Conservation (phyloP, 176 grass and related monocot species). For the Ensete glaucum region DNA sequence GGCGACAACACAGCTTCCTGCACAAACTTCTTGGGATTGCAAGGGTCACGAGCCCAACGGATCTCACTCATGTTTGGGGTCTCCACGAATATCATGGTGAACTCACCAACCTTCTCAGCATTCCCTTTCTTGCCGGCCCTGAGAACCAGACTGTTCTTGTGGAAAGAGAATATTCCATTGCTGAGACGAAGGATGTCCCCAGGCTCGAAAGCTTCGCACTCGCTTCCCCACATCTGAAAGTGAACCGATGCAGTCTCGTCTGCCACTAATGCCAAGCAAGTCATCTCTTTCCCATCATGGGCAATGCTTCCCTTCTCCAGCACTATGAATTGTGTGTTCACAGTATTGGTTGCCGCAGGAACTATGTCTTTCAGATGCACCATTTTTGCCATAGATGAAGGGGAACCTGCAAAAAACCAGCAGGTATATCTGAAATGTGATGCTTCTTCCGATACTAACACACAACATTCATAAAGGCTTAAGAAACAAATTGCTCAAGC, state of each 20-base stretch:
- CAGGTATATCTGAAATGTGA: not conserved
- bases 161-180: constrained; percentile 69
- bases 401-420: constrained; percentile 5
- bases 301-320: constrained; percentile 36
- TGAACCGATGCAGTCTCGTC: constrained; percentile 60
- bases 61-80: constrained; percentile 90
- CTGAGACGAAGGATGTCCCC: constrained; percentile 64
- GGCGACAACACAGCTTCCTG: constrained; percentile 46
- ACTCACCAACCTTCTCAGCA: constrained; percentile 52
- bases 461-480: too few relatives aligned
- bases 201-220: constrained; percentile 58
- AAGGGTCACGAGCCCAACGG: constrained; percentile 29
- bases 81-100: constrained; percentile 78
- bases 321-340: constrained; percentile 65
- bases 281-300: constrained; percentile 27
- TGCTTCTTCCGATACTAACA: too few relatives aligned
- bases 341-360: constrained; percentile 58
- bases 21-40: constrained; percentile 35
- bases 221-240: constrained; percentile 73
- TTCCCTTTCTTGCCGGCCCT: constrained; percentile 52
- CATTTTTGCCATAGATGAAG: not conserved
- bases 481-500: too few relatives aligned
- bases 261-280: constrained; percentile 56
- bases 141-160: constrained; percentile 42
- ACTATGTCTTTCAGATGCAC: constrained; percentile 50